Evolutionary conservation across 768 basidiomycete species (phyloP), one percentile per base, ranked within the genome.

Genomic region (Omphalotus guepiniiformis): DNA sequence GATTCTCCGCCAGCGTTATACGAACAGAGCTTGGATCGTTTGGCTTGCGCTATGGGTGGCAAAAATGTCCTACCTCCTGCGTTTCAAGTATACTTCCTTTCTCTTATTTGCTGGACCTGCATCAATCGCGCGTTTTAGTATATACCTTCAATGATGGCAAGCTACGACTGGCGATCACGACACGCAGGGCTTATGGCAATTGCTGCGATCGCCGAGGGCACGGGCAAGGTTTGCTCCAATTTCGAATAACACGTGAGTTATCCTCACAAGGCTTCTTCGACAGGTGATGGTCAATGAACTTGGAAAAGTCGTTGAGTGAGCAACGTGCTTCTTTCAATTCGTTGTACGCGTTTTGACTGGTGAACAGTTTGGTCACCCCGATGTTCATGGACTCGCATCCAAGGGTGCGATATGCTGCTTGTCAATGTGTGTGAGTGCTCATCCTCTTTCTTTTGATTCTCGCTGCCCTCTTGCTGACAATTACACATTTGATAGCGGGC

Each of bases 181-280:
- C 90, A 94, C 56, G 90, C 89, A 0, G 92, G 87, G 9, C 67
- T 94, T 21, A 88, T 92, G 79, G 88, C 89, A 0, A 85, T 95
- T 48, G 88, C 88, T 0, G 79, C 85, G 0, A 84, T 93, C 42
- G 89, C 82, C 0, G 92, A 93, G 64, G 92, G 92, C 2, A 89
- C 88, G 0, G 80, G 77, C 29, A 84, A 82, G 69, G 81, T 83
- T 37, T 19, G 62, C 54, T 13, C 32, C 19, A 22, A 8, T 19
- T 6, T 9, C 8, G 12, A 4, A 19, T 30, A 3, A 2, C 21
- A 9, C 18, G 3, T 34, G 23, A 5, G 37, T 28, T n/a, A 30
- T 39, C 28, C 39, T 47, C 19, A 43, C 41, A 29, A 44, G 32
- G 16, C 44, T 12, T 39, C 26, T 30, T 23, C 4, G 15, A 5